Evolutionary conservation across 2,329 filamentous ascomycete genomes (phyloP), one percentile per base, ranked within the genome.

Genomic region (Hirsutella minnesotensis): DNA sequence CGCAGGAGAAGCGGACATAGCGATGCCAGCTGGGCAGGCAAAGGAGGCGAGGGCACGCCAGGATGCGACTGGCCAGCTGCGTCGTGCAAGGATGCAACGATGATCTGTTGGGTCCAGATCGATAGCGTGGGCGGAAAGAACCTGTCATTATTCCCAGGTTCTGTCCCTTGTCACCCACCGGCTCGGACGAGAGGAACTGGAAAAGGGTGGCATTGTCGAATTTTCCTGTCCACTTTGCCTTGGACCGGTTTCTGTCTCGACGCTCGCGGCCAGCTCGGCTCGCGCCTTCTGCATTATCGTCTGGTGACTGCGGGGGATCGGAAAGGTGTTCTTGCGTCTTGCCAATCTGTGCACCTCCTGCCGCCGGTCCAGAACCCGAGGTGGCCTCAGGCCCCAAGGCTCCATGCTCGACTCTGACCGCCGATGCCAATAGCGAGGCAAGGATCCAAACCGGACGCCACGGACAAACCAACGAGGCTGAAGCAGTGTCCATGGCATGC

Each of bases 11-110:
- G 33, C 44, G 18, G 30, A 34, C 33, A 35, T 9, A 35, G 9
- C 37, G 33, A 37, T 22, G 18, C 41, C 42, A 49, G 42, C 45
- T 42, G 45, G 45, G 51, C 50, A 3, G 33, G 33, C 19, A 13
- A 16, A 34, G 10, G 49, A 49, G 54, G 54, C 51, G 57, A 48
- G 49, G 27, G 34, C 24, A 51, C 40, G 8, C 45, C 16, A 31
- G 48, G 52, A 58, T 61, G 58, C 58, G 59, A 61, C 60, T 61
- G 58, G 59, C 51, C 53, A 48, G 41, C 51, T 53, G 55, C 45
- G 47, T 50, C 50, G 49, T 41, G 51, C 54, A 49, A 59, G 53
- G 34, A 22, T 22, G 10, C 22, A 33, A 27, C 16, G 39, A 33
- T 24, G 42, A 44, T 44, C 38, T 41, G 34, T 18, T 40, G 29